Conservation (phyloP, 78 protist genomes). For the Thecamonas trahens region DNA sequence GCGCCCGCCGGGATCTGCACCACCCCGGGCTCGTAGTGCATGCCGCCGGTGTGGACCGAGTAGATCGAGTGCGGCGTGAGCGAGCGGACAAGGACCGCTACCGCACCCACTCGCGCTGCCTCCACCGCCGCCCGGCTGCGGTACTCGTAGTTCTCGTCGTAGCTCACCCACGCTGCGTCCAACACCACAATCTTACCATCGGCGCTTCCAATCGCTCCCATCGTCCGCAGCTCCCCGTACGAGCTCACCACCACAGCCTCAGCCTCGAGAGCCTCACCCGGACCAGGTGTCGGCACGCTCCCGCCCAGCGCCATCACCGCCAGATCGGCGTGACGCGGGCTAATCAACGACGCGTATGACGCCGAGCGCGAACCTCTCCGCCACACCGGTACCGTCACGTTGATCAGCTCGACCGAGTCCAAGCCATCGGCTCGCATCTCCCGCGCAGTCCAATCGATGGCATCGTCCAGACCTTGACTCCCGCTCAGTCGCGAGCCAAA, state of each 20-base stretch:
- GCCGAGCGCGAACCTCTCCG: too few relatives aligned
- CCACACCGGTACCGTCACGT: too few relatives aligned
- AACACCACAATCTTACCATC: slow-evolving; percentile 31
- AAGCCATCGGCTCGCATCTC: too few relatives aligned
- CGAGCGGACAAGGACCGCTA: slow-evolving; percentile 53
- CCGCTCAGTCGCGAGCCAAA: too few relatives aligned
- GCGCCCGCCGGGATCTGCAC: slow-evolving; percentile 54
- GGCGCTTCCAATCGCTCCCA: too few relatives aligned
- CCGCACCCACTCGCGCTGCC: slow-evolving; percentile 53
- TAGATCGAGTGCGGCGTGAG: slow-evolving; percentile 55
- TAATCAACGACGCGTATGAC: background rate
- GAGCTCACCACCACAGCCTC: background rate
- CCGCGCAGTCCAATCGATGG: too few relatives aligned
- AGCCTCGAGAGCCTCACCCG: background rate
- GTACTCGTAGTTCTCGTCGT: slow-evolving; percentile 27
- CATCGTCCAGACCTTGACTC: too few relatives aligned
- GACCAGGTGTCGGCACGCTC: slow-evolving; percentile 22
- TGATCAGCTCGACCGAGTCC: too few relatives aligned
- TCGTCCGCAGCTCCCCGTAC: background rate
- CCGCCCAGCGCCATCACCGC: slow-evolving; percentile 58
- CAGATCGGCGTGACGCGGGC: background rate
- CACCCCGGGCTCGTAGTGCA: background rate
- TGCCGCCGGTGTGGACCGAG: slow-evolving; percentile 66
- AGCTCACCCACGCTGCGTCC: slow-evolving; percentile 36
- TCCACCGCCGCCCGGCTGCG: slow-evolving; percentile 45